A percentile compares a stretch with the other conserved stretches of the same genome.
Evolutionary conservation across 768 basidiomycete species (phyloP).

Genomic region (Lactarius quietus): DNA sequence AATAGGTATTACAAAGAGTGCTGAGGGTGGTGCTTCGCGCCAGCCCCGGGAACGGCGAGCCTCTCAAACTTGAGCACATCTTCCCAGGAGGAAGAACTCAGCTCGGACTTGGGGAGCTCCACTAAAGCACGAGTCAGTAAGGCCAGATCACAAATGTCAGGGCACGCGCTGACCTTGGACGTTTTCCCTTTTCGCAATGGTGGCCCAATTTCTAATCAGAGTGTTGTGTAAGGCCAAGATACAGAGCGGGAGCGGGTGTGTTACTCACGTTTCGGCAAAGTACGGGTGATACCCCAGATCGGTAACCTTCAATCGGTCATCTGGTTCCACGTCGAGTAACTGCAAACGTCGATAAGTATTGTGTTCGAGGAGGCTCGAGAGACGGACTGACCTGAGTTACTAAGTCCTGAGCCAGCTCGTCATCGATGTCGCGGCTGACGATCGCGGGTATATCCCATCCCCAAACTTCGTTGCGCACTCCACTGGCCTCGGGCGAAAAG

Average conservation of each 20-base stretch:
- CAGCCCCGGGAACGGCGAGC: not conserved
- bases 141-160: not conserved
- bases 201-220: not conserved
- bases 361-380: not conserved
- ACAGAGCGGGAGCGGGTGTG: too few species aligned
- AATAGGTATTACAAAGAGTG: not conserved
- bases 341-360: not conserved
- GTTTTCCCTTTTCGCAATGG: not conserved
- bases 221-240: not conserved
- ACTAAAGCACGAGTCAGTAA: not conserved
- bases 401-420: slow-evolving; percentile 3
- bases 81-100: slow-evolving; percentile 6
- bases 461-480: slow-evolving; percentile 20
- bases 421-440: slow-evolving; percentile 2
- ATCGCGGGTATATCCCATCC: slow-evolving; percentile 13
- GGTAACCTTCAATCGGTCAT: slow-evolving; percentile 7
- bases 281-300: not conserved
- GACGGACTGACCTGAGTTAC: slow-evolving; percentile 6
- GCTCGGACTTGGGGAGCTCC: not conserved
- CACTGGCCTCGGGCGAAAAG: slow-evolving; percentile 5
- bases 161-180: not conserved
- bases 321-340: slow-evolving; percentile 14
- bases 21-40: not conserved
- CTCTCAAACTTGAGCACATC: slow-evolving; percentile 12
- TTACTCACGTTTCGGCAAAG: slow-evolving; percentile 4